Evolutionary conservation across 2,329 filamentous ascomycete genomes (phyloP), one percentile per base, ranked within the genome.

Genomic region (Aspergillus flavus): DNA sequence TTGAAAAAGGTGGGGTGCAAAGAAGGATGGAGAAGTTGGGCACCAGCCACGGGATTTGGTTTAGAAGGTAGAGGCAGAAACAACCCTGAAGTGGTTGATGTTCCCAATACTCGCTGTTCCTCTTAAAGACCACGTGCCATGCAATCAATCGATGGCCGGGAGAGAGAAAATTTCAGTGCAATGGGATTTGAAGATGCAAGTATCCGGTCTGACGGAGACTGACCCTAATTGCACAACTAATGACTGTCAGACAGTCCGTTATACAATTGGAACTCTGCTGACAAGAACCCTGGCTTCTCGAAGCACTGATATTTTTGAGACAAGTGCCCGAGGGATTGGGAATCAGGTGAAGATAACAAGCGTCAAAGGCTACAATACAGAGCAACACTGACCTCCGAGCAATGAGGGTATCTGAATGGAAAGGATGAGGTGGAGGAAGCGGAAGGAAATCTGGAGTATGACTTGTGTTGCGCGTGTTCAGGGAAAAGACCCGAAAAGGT

Each of bases 381-480:
- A 23, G 7, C 26, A 55, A 55, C 32, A 39, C 30, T 19, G 52
- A 23, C 4, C 46, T 23, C 58, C 26, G 43, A 48, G 23, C 19
- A 39, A 21, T 54, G 23, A 50, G 14, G 19, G 52, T n/a, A 57
- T 14, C 28, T 32, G 26, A 43, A 19, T 34, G 12, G 11, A 26
- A 48, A 32, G 12, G 28, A 28, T 11, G 23, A 50, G 0, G 30
- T 23, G 39, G 41, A 41, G 34, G 57, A 41, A 52, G 32, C 30
- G 34, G 34, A 26, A 26, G 50, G 23, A 53, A 41, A 30, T 52
- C 50, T 54, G 48, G 50, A 43, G 34, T 39, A 52, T 45, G 43
- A 46, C 23, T 57, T 48, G 32, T 41, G 30, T 41, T 50, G 61
- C 58, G 61, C 61, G 61, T 52, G 55, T 50, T 41, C n/a, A 48